Percentiles rank a stretch among this genome's conserved stretches.
Evolutionary conservation across 495 filamentous ascomycete species (phyloP).

Genomic region (Hyphodiscus hymeniophilus): DNA sequence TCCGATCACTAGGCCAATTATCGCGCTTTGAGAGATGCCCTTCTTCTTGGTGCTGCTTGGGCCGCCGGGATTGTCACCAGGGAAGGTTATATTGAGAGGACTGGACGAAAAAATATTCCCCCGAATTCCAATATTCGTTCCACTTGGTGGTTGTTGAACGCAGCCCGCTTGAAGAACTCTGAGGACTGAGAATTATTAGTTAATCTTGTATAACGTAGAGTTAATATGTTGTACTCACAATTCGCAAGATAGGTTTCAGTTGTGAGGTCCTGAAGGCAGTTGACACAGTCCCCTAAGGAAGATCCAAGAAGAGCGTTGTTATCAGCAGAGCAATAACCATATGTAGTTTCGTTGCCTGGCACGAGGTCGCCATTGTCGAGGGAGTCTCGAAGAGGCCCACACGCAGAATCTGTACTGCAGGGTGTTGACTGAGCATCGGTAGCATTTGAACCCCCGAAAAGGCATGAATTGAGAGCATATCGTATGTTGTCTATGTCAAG

Average conservation of each 20-base stretch:
- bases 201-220: not conserved
- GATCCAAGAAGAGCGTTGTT: not conserved
- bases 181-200: conserved; percentile 26
- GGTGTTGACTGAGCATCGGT: conserved; percentile 10
- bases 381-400: conserved; percentile 9
- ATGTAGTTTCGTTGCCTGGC: conserved; percentile 4
- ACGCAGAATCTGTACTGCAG: conserved; percentile 18
- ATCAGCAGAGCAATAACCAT: conserved; percentile 17
- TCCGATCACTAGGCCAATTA: conserved; percentile 44
- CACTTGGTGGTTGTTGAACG: conserved; percentile 34
- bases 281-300: conserved; percentile 10
- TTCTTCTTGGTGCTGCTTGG: not conserved
- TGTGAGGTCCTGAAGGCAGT: conserved; percentile 6
- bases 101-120: conserved; percentile 38
- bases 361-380: conserved; percentile 17
- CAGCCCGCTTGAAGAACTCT: conserved; percentile 41
- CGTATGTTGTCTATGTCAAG: conserved; percentile 29
- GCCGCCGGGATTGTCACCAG: conserved; percentile 20
- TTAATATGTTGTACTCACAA: conserved; percentile 11
- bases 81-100: conserved; percentile 29
- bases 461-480: conserved; percentile 33
- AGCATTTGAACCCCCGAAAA: conserved; percentile 27
- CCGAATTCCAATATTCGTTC: conserved; percentile 33
- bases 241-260: conserved; percentile 16
- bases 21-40: conserved; percentile 35